Percentiles rank a stretch among this genome's conserved stretches.
phyloP scores from a whole-genome alignment of 169 alveolate genomes.

The Eimeria falciformis region DNA sequence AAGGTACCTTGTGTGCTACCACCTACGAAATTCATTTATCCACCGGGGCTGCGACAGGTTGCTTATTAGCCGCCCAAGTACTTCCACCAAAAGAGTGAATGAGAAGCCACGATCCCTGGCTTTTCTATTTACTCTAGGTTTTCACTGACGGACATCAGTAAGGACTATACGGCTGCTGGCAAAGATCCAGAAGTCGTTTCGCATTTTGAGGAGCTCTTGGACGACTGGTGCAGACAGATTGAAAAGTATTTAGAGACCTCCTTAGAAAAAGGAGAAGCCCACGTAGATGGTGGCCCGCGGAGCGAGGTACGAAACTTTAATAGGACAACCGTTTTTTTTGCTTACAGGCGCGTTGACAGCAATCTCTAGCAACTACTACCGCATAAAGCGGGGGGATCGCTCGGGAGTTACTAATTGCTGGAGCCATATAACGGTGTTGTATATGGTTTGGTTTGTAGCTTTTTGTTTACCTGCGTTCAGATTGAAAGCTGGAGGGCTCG shows the following conservation, averaged over 20 bases:
- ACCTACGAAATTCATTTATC: too few relatives aligned
- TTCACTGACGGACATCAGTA: constrained; percentile 15
- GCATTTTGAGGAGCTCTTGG: constrained; percentile 77
- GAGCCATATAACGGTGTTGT: too few relatives aligned
- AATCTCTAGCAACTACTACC: too few relatives aligned
- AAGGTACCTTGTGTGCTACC: too few relatives aligned
- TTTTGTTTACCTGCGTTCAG: constrained; percentile 81
- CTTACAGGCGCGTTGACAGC: too few relatives aligned
- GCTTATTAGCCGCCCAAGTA: too few relatives aligned
- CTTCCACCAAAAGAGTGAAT: too few relatives aligned
- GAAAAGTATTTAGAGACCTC: constrained; percentile 67
- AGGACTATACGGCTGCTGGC: constrained; percentile 42
- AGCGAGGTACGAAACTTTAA: constrained; percentile 47
- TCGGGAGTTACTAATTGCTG: too few relatives aligned
- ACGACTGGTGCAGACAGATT: constrained; percentile 77
- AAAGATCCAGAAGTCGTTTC: constrained; percentile 64
- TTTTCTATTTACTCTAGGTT: constrained; percentile 29
- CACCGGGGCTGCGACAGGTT: too few relatives aligned
- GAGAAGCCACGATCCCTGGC: too few relatives aligned
- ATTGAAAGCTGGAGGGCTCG: constrained; percentile 94
- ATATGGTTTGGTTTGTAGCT: too few relatives aligned
- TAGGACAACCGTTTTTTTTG: neutral
- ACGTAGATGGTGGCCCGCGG: constrained; percentile 74
- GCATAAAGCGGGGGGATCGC: too few relatives aligned
- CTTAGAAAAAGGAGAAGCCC: constrained; percentile 35